Evolutionary conservation across 140 eudicot species (phyloP).

Genomic region (Flaveria floridana): DNA sequence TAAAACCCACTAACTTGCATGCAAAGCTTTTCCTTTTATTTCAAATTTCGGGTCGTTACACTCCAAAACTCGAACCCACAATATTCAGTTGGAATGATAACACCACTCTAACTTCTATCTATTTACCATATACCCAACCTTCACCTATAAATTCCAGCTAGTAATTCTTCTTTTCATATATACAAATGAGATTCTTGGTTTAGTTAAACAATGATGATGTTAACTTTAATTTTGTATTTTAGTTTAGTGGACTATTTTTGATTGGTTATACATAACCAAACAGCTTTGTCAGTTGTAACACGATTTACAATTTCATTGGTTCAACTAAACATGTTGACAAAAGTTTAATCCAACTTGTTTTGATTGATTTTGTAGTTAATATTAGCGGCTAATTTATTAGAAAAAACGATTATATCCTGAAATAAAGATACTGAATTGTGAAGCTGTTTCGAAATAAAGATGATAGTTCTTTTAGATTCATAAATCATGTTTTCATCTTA

Average conservation of each 20-base stretch:
- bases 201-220: not conserved
- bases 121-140: too few relatives aligned
- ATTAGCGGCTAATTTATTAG: not conserved
- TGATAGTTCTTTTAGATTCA: not conserved
- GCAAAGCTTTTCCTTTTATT: too few relatives aligned
- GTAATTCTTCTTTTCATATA: not conserved
- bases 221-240: not conserved
- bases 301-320: conserved; percentile 26
- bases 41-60: too few relatives aligned
- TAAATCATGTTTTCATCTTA: not conserved
- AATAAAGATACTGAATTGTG: not conserved
- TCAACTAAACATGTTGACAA: conserved; percentile 9
- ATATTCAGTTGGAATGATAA: too few relatives aligned
- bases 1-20: too few relatives aligned
- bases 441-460: not conserved
- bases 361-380: not conserved
- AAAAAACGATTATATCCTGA: not conserved
- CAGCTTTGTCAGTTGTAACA: not conserved
- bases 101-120: too few relatives aligned
- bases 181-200: conserved; percentile 10
- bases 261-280: conserved; percentile 24
- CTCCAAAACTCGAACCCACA: too few relatives aligned
- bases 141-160: not conserved
- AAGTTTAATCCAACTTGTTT: conserved; percentile 21
- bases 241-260: conserved; percentile 23